Percentiles rank a stretch among this genome's conserved stretches.
Conservation (phyloP, 2,329 filamentous ascomycete species). For the Pseudogymnoascus sp. region DNA sequence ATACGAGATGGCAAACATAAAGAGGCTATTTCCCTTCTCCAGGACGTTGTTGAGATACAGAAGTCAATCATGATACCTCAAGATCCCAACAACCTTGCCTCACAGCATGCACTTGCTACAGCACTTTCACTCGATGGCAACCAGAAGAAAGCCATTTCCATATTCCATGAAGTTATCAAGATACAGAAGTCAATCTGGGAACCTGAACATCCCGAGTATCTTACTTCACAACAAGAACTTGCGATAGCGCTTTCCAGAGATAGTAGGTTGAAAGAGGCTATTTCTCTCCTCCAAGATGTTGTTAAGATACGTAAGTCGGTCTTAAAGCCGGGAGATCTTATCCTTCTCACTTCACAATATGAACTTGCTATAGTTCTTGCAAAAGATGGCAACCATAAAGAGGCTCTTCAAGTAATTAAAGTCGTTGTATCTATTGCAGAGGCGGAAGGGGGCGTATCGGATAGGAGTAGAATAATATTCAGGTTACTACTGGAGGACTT, state of each 20-base stretch:
- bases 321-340: not conserved
- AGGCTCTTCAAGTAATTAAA: not conserved
- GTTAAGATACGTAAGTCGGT: not conserved
- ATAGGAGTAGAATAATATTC: not conserved
- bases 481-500: not conserved
- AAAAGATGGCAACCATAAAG: not conserved
- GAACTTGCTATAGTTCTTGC: not conserved
- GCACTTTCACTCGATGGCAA: not conserved
- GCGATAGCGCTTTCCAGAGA: not conserved
- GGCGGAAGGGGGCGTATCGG: not conserved
- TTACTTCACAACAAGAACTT: conserved; percentile 12
- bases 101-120: not conserved
- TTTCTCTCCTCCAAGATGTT: not conserved
- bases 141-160: not conserved
- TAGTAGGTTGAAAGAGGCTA: not conserved
- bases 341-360: conserved; percentile 10
- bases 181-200: not conserved
- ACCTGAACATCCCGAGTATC: not conserved
- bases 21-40: conserved; percentile 7
- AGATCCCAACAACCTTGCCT: not conserved
- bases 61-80: not conserved
- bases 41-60: conserved; percentile 3
- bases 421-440: not conserved
- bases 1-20: not conserved
- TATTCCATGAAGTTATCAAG: conserved; percentile 3